phyloP scores from a whole-genome alignment of 1,139 yeast species.

The Candida neerlandica region DNA sequence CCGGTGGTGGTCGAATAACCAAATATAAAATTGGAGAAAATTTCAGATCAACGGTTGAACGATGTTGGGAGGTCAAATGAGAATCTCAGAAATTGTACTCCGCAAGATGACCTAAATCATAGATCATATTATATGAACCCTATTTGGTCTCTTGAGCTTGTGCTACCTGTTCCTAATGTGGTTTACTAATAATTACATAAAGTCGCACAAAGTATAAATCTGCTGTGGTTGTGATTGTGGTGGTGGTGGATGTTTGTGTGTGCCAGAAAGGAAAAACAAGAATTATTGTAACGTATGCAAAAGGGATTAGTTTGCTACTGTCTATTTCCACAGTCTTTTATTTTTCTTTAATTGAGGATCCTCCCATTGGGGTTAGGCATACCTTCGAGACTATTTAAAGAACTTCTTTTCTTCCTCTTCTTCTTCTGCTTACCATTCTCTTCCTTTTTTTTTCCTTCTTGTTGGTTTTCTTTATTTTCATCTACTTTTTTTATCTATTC shows the following conservation, averaged over 20 bases:
- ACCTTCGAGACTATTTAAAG: too few relatives aligned
- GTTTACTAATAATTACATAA: background rate
- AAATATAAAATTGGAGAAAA: too few relatives aligned
- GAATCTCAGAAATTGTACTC: background rate
- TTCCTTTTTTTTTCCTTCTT: background rate
- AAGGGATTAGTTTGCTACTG: background rate
- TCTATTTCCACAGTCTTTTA: background rate
- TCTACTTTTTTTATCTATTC: too few relatives aligned
- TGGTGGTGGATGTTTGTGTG: background rate
- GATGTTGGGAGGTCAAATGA: background rate
- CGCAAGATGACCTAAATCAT: background rate
- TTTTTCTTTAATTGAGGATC: background rate
- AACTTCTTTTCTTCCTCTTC: background rate
- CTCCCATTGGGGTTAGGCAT: too few relatives aligned
- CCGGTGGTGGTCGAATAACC: conserved; percentile 1
- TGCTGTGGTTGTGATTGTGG: background rate
- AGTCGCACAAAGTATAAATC: background rate
- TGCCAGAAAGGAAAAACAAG: background rate
- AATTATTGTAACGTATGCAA: conserved; percentile 3
- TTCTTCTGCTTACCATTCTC: too few relatives aligned
- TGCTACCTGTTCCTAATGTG: background rate
- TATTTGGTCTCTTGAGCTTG: background rate
- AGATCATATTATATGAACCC: background rate
- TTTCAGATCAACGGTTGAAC: too few relatives aligned
- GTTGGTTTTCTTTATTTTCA: background rate